A percentile compares a stretch with the other conserved stretches of the same genome.
phyloP scores from a whole-genome alignment of 2,329 filamentous ascomycete genomes.

The Didymella pomorum region DNA sequence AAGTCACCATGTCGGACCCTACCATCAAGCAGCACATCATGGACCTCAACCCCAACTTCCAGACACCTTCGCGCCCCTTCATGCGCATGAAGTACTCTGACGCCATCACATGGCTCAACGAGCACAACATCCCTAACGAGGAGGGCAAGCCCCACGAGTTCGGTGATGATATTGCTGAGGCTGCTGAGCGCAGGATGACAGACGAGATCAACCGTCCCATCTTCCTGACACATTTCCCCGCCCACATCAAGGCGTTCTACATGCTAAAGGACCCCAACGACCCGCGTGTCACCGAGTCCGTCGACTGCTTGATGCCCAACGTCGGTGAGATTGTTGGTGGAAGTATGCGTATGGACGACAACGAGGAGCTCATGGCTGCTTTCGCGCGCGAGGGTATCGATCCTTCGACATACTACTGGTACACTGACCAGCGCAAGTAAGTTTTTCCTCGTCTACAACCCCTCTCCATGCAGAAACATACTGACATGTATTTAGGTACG shows the following conservation, averaged over 20 bases:
- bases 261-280: slow-evolving; percentile 90
- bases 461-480: neutral
- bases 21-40: slow-evolving; percentile 76
- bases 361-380: slow-evolving; percentile 82
- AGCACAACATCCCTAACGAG: slow-evolving; percentile 91
- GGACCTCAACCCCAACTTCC: slow-evolving; percentile 90
- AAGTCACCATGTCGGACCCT: slow-evolving; percentile 76
- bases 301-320: slow-evolving; percentile 87
- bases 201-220: slow-evolving; percentile 95
- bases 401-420: slow-evolving; percentile 93
- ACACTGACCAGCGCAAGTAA: slow-evolving; percentile 94
- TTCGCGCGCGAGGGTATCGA: slow-evolving; percentile 89
- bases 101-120: slow-evolving; percentile 91
- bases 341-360: slow-evolving; percentile 93
- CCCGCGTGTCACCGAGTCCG: slow-evolving; percentile 85
- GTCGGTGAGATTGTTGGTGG: slow-evolving; percentile 98
- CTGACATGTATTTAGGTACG: slow-evolving; percentile 68
- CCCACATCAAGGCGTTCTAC: slow-evolving; percentile 98
- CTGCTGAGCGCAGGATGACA: slow-evolving; percentile 95
- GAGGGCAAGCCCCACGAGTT: slow-evolving; percentile 89
- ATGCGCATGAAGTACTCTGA: slow-evolving; percentile 94
- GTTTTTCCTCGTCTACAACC: slow-evolving; percentile 48
- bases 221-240: slow-evolving; percentile 96
- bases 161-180: slow-evolving; percentile 97
- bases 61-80: slow-evolving; percentile 83